Conservation (phyloP, 352 stramenopile species). For the Pythium dissotocum region DNA sequence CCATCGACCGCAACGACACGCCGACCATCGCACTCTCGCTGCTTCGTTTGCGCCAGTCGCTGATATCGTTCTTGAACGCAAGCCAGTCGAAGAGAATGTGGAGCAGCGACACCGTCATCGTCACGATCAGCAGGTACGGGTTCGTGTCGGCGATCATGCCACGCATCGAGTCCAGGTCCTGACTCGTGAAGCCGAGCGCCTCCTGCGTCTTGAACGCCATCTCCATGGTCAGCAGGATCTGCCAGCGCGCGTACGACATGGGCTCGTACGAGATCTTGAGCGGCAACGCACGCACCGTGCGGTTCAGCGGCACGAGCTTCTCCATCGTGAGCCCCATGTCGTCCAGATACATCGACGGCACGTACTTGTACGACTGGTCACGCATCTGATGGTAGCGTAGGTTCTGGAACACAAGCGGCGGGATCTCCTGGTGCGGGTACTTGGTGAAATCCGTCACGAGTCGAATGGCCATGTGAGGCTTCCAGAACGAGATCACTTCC, state of each 20-base stretch:
- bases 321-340: slow-evolving; percentile 70
- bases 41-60: slow-evolving; percentile 94
- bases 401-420: slow-evolving; percentile 69
- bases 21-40: slow-evolving; percentile 90
- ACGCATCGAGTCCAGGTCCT: slow-evolving; percentile 89
- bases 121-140: slow-evolving; percentile 93
- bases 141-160: slow-evolving; percentile 95
- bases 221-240: slow-evolving; percentile 77
- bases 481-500: slow-evolving; percentile 70
- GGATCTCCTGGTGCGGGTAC: slow-evolving; percentile 71
- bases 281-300: slow-evolving; percentile 49
- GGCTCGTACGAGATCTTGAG: slow-evolving; percentile 73
- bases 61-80: slow-evolving; percentile 97
- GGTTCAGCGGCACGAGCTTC: slow-evolving; percentile 72
- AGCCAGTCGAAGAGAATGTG: slow-evolving; percentile 98
- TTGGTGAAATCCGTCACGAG: slow-evolving; percentile 74
- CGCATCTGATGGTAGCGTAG: slow-evolving; percentile 59
- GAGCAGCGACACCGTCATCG: slow-evolving; percentile 94
- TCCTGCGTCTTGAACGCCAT: slow-evolving; percentile 60
- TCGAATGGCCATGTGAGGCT: slow-evolving; percentile 65
- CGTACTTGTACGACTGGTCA: slow-evolving; percentile 56
- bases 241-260: slow-evolving; percentile 78
- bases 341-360: slow-evolving; percentile 78
- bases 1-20: slow-evolving; percentile 91
- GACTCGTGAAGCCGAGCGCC: slow-evolving; percentile 53